Conservation (phyloP, 2,329 filamentous ascomycete species). For the Mollisia scopiformis region DNA sequence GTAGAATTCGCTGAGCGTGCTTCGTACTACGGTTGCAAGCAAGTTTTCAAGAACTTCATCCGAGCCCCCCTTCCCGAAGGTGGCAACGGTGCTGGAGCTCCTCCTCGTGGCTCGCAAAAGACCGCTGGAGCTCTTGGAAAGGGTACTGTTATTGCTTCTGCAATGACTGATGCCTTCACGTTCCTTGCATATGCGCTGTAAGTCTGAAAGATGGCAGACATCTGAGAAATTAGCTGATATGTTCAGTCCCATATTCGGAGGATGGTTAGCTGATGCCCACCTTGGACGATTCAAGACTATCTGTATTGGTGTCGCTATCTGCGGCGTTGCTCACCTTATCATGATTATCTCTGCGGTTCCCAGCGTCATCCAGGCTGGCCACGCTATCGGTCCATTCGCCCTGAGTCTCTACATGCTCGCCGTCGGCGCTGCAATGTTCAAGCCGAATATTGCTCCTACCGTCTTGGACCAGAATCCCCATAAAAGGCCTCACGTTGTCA, state of each 20-base stretch:
- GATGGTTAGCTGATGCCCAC: slow-evolving; percentile 59
- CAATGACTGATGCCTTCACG: slow-evolving; percentile 52
- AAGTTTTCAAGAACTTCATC: slow-evolving; percentile 62
- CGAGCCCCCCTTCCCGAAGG: slow-evolving; percentile 58
- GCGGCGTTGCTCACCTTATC: slow-evolving; percentile 58
- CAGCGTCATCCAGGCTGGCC: slow-evolving; percentile 36
- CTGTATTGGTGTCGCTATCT: slow-evolving; percentile 46
- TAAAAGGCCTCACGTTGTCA: slow-evolving; percentile 46
- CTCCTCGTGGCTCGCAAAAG: slow-evolving; percentile 24
- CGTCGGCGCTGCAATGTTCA: slow-evolving; percentile 58
- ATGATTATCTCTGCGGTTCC: slow-evolving; percentile 36
- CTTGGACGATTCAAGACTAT: slow-evolving; percentile 70
- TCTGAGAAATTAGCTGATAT: neutral
- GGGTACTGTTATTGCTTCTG: slow-evolving; percentile 56
- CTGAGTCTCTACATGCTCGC: slow-evolving; percentile 31
- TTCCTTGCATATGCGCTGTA: slow-evolving; percentile 52
- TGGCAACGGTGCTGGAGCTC: slow-evolving; percentile 30
- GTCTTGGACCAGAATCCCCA: slow-evolving; percentile 59
- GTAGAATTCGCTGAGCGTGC: slow-evolving; percentile 77
- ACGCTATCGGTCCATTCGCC: slow-evolving; percentile 40
- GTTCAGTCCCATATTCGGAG: slow-evolving; percentile 48
- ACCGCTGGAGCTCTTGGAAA: slow-evolving; percentile 59
- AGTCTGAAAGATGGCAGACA: neutral
- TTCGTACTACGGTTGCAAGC: slow-evolving; percentile 75
- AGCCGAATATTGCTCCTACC: slow-evolving; percentile 67